Percentiles rank a stretch among this genome's conserved stretches.
Evolutionary conservation across 164 flowering plant species (phyloP).

Genomic region (Dillenia turbinata): DNA sequence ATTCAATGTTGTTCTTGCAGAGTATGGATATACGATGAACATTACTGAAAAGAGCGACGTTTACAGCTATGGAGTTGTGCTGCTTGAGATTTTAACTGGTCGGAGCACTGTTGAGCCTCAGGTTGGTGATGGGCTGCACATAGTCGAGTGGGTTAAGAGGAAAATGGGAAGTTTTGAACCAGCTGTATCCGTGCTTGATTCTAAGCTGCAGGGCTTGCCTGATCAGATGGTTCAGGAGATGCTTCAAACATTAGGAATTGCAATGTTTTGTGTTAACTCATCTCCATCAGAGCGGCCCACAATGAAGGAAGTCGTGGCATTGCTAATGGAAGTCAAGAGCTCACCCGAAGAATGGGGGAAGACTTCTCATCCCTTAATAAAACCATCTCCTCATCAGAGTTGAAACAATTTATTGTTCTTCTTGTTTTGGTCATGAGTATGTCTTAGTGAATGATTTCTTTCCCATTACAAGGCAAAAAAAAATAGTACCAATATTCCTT

Average conservation of each 20-base stretch:
- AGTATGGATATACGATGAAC: conserved; percentile 94
- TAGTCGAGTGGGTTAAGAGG: conserved; percentile 96
- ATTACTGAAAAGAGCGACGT: conserved; percentile 99
- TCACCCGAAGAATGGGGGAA: conserved; percentile 87
- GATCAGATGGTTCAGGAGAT: conserved; percentile 90
- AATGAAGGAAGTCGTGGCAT: conserved; percentile 95
- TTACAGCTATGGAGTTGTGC: conserved; percentile 92
- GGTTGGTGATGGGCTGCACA: conserved; percentile 74
- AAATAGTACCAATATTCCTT: conserved; percentile 6
- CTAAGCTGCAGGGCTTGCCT: conserved; percentile 70
- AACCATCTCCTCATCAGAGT: conserved; percentile 58
- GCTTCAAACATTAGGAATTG: conserved; percentile 92
- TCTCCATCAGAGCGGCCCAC: conserved; percentile 86
- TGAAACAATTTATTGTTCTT: conserved; percentile 19
- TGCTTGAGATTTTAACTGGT: conserved; percentile 83
- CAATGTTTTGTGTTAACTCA: conserved; percentile 90
- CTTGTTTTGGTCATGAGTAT: conserved; percentile 10
- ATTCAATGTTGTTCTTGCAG: conserved; percentile 35
- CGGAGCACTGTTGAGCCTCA: conserved; percentile 70
- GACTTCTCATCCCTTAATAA: conserved; percentile 88
- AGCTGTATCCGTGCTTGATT: conserved; percentile 62
- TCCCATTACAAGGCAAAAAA: conserved; percentile 12
- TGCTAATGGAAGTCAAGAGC: conserved; percentile 88
- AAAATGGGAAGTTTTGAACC: conserved; percentile 93
- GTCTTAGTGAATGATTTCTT: conserved; percentile 18